These are phyloP conservation scores for Tolypocladium paradoxum DNA, from an alignment of 2,329 filamentous ascomycete genomes.

Conservation along the genomic window DNA sequence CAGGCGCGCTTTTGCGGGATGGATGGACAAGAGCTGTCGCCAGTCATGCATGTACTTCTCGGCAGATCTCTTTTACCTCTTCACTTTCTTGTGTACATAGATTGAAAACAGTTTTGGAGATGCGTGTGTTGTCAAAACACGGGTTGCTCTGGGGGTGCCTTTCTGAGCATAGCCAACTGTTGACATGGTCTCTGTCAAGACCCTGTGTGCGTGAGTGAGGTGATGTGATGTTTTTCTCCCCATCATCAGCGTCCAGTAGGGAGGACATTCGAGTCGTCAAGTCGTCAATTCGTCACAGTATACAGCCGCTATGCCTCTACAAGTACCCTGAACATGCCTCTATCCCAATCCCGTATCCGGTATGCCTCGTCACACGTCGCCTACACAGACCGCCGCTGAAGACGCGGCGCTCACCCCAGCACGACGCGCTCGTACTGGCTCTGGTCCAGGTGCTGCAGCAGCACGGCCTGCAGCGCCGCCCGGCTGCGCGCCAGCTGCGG, in stretches of 20 bases:
- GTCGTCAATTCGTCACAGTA: neutral
- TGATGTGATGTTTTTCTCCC: neutral
- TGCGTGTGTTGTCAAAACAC: neutral
- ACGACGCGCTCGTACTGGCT: slow-evolving; percentile 37
- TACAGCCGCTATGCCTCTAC: neutral
- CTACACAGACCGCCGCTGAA: neutral
- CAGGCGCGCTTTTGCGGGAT: neutral
- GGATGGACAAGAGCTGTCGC: neutral
- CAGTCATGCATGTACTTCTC: neutral
- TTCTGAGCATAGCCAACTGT: neutral
- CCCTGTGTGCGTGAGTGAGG: neutral
- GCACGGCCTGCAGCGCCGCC: slow-evolving; percentile 36
- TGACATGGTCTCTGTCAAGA: neutral
- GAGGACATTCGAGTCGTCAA: neutral
- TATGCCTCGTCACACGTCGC: neutral
- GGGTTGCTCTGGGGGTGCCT: neutral
- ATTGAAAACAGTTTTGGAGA: neutral
- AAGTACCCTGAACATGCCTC: neutral
- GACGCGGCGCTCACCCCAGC: slow-evolving; percentile 20
- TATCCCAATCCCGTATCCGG: neutral
- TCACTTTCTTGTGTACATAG: neutral
- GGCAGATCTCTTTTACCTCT: neutral
- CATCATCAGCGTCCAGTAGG: neutral
- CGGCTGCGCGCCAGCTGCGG: slow-evolving; percentile 36
- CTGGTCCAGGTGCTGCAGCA: slow-evolving; percentile 33